Conservation (phyloP, 140 eudicot species). For the Artemisia princeps region DNA sequence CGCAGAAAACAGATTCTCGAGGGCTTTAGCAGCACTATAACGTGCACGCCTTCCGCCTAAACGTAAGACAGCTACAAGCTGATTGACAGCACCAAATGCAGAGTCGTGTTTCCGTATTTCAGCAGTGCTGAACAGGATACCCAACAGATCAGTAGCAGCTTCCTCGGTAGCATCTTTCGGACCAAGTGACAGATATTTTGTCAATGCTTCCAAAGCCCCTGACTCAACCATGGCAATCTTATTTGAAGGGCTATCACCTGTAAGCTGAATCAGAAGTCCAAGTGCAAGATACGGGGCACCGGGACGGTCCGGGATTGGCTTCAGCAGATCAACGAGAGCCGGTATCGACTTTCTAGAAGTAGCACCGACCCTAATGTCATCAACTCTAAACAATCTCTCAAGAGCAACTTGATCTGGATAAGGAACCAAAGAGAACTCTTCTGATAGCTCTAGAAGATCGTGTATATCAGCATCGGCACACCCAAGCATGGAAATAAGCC, state of each 20-base stretch:
- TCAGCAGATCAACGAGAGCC: constrained; percentile 83
- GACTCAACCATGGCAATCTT: constrained; percentile 95
- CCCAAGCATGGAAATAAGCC: constrained; percentile 87
- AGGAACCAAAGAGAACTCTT: constrained; percentile 65
- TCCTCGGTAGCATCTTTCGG: constrained; percentile 87
- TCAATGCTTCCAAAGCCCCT: constrained; percentile 90
- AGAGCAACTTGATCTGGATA: constrained; percentile 94
- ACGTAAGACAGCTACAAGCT: constrained; percentile 89
- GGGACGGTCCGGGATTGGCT: constrained; percentile 93
- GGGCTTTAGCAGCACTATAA: constrained; percentile 93
- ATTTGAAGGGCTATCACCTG: constrained; percentile 63
- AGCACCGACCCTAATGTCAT: constrained; percentile 87
- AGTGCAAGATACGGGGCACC: constrained; percentile 95
- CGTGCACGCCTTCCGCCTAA: constrained; percentile 96
- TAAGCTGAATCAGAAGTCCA: constrained; percentile 85
- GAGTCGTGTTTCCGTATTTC: constrained; percentile 94
- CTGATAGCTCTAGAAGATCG: constrained; percentile 67
- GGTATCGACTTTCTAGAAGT: constrained; percentile 96
- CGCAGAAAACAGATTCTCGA: constrained; percentile 88
- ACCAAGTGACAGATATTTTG: constrained; percentile 88
- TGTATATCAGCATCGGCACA: constrained; percentile 68
- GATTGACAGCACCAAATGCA: constrained; percentile 88
- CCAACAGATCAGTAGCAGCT: constrained; percentile 93
- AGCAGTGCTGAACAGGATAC: constrained; percentile 75
- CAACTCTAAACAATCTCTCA: constrained; percentile 87